Evolutionary conservation across 2,329 filamentous ascomycete species (phyloP).

Genomic region (Parafenestella ontariensis): DNA sequence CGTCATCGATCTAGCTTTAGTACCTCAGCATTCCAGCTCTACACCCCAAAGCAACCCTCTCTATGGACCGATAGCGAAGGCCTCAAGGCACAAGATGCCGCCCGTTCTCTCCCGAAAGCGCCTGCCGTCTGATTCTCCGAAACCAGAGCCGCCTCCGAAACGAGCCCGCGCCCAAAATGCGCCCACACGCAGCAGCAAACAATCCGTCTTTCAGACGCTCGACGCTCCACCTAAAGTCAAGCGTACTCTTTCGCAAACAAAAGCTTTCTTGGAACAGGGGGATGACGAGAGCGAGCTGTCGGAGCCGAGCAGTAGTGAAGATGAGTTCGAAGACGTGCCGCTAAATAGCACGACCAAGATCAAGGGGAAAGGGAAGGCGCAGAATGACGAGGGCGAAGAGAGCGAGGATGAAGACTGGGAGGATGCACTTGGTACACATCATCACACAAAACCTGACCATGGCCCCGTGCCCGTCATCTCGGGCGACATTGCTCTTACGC

Average conservation of each 20-base stretch:
- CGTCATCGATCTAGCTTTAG: conserved; percentile 32
- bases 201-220: conserved; percentile 54
- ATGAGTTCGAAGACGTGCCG: conserved; percentile 59
- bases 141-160: conserved; percentile 44
- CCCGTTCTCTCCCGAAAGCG: conserved; percentile 73
- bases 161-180: conserved; percentile 25
- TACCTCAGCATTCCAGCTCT: conserved; percentile 6
- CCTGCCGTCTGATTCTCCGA: conserved; percentile 58
- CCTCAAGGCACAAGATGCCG: conserved; percentile 61
- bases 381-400: conserved; percentile 41
- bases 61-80: conserved; percentile 5
- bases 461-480: conserved; percentile 58
- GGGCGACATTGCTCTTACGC: conserved; percentile 76
- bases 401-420: conserved; percentile 52
- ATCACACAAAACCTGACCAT: conserved; percentile 38
- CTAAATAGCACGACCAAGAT: conserved; percentile 27
- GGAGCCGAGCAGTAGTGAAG: conserved; percentile 51
- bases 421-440: conserved; percentile 48
- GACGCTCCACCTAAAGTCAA: conserved; percentile 50
- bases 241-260: conserved; percentile 41
- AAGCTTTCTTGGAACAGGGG: conserved; percentile 49
- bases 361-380: conserved; percentile 54
- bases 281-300: conserved; percentile 52
- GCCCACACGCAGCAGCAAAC: conserved; percentile 37
- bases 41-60: not conserved